Conservation (phyloP, 805 yeast genomes). For the Kazachstania bromeliacearum region DNA sequence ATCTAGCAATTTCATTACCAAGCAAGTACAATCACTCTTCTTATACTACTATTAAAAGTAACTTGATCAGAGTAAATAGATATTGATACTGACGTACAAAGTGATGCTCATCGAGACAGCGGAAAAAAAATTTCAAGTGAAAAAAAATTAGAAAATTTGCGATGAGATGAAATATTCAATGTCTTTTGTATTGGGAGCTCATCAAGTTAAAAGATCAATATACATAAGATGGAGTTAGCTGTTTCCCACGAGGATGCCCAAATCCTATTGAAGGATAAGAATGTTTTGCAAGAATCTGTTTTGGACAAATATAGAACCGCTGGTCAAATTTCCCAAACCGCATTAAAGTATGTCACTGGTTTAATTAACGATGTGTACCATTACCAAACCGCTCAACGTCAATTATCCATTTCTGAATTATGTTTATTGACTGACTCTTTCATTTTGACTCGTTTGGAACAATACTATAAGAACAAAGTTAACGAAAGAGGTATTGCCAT, state of each 20-base stretch:
- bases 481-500: conserved; percentile 86
- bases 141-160: conserved; percentile 6
- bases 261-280: conserved; percentile 60
- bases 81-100: too few species aligned
- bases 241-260: conserved; percentile 68
- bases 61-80: too few species aligned
- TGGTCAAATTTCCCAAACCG: conserved; percentile 82
- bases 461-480: conserved; percentile 51
- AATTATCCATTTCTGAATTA: conserved; percentile 53
- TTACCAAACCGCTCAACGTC: conserved; percentile 30
- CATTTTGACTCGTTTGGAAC: conserved; percentile 48
- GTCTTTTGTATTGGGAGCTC: not conserved
- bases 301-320: conserved; percentile 81
- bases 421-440: conserved; percentile 78
- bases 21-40: too few species aligned
- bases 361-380: conserved; percentile 72
- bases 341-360: conserved; percentile 53
- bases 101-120: too few species aligned
- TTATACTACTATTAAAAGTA: too few species aligned
- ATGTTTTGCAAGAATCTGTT: conserved; percentile 50
- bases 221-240: conserved; percentile 53
- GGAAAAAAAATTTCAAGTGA: conserved; percentile 2
- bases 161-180: conserved; percentile 12
- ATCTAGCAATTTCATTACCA: too few species aligned
- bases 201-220: not conserved